A percentile compares a stretch with the other conserved stretches of the same genome.
These are phyloP conservation scores for Thraustochytrium sp. DNA, from an alignment of 352 stramenopile genomes.

Conservation along the genomic window DNA sequence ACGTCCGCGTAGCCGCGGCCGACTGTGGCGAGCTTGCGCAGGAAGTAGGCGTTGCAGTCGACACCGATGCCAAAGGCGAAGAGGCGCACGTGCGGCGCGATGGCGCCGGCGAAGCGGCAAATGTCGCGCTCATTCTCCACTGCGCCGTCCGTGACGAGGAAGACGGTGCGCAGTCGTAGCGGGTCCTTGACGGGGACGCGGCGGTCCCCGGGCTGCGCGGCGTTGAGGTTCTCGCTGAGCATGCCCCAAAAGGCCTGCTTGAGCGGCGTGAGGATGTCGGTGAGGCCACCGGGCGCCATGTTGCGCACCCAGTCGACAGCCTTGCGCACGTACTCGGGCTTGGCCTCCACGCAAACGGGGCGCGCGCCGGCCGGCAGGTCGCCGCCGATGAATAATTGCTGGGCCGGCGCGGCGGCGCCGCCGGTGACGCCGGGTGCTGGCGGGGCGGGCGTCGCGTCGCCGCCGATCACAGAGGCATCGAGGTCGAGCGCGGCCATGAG, in stretches of 20 bases:
- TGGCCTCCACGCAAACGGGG: constrained; percentile 1
- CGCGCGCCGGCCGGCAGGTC: not conserved
- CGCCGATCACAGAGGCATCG: not conserved
- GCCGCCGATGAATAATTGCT: no score
- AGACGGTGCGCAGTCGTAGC: constrained; percentile 3
- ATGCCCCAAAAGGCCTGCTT: constrained; percentile 31
- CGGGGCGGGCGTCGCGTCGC: not conserved
- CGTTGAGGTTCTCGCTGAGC: not conserved
- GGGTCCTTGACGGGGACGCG: not conserved
- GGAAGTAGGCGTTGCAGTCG: constrained; percentile 41
- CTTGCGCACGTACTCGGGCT: not conserved
- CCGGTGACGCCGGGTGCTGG: not conserved
- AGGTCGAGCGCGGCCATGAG: not conserved
- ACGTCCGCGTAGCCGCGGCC: constrained; percentile 13
- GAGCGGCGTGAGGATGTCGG: constrained; percentile 42
- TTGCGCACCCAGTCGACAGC: not conserved
- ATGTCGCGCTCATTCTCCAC: constrained; percentile 40
- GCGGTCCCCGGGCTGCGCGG: not conserved
- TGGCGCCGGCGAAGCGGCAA: not conserved
- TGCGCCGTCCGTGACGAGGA: constrained; percentile 44
- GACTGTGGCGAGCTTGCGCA: constrained; percentile 24
- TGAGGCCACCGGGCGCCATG: not conserved
- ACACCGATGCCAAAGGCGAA: constrained; percentile 44
- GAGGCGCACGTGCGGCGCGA: not conserved
- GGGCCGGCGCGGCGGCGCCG: not conserved